Evolutionary conservation across 495 filamentous ascomycete genomes (phyloP).

Genomic region (Podospora fimiseda): DNA sequence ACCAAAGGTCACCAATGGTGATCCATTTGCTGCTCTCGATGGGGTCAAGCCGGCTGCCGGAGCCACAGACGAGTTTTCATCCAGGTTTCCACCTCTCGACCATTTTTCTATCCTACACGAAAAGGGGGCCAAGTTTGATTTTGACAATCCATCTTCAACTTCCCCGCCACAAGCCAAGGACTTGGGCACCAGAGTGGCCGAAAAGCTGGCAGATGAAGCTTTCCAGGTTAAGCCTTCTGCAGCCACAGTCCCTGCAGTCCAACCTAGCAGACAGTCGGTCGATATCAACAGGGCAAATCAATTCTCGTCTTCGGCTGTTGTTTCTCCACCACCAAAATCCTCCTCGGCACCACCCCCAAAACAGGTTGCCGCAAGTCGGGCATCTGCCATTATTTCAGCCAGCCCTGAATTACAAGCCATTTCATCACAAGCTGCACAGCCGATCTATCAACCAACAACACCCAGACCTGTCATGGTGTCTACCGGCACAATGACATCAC

Average conservation of each 20-base stretch:
- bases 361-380: slow-evolving; percentile 40
- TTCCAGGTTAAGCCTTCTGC: slow-evolving; percentile 25
- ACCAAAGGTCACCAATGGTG: slow-evolving; percentile 58
- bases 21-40: slow-evolving; percentile 89
- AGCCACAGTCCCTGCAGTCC: slow-evolving; percentile 13
- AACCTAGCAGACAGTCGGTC: slow-evolving; percentile 30
- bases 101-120: slow-evolving; percentile 90
- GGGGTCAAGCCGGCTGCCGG: slow-evolving; percentile 47
- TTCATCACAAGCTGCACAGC: slow-evolving; percentile 40
- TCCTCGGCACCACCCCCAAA: slow-evolving; percentile 35
- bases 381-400: slow-evolving; percentile 46
- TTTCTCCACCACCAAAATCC: slow-evolving; percentile 29
- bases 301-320: slow-evolving; percentile 8
- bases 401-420: slow-evolving; percentile 49
- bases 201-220: slow-evolving; percentile 84
- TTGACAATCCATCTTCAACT: slow-evolving; percentile 50
- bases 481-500: slow-evolving; percentile 84
- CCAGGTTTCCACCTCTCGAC: slow-evolving; percentile 83
- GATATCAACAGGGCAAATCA: slow-evolving; percentile 27
- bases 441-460: slow-evolving; percentile 50
- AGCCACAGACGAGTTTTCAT: slow-evolving; percentile 69
- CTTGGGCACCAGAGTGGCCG: slow-evolving; percentile 68
- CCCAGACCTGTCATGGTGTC: slow-evolving; percentile 75
- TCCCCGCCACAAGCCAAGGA: slow-evolving; percentile 49
- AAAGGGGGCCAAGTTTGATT: slow-evolving; percentile 81